Base-by-base conservation (phyloP, 2,329 filamentous ascomycete species). In the Hypoxylon rubiginosum region DNA sequence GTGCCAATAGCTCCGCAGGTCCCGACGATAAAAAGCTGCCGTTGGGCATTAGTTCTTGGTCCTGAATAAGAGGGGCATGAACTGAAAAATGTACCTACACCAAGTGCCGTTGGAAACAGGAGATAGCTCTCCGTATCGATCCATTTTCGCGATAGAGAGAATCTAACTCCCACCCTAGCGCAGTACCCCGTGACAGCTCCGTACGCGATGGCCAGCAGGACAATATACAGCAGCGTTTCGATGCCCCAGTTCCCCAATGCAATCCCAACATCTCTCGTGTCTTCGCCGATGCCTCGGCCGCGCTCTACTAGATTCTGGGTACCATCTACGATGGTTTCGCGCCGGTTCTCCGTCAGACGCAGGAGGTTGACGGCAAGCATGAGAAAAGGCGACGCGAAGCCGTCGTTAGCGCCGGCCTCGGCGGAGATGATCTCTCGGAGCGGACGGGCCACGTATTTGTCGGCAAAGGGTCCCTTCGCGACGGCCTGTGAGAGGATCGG, bases 401-500 rank as follows among this genome's bases (percentile, higher is more conserved):
- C 87, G 67, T 90, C 88, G 66, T 90, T 90, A 2, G 84, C 83
- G 6, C 88, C 88, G 3, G 86, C 87, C 67, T 90, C 88, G 0
- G 87, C 82, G 0, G 87, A 89, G 19, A 90, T 89, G 61, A 90
- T 85, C 67, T 90, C 86, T 28, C 87, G 82, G 3, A 90, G 78
- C 2, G 83, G 80, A 1, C 86, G 82, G 9, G 84, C 80, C 2
- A 90, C 87, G 62, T 84, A 90, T 64, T 88, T 88, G 70, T 90
- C 87, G 0, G 88, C 82, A 68, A 90, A 89, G 0, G 86, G 85
- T 0, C 87, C 87, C 73, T 90, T 90, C 17, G 87, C 88, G 15
- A 90, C 82, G 26, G 86, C 86, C 70, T 89, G 87, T 0, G 86
- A 88, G 4, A 90, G 78, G n/a, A 90, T 81, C 0, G 87, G 87